These are phyloP conservation scores for Mimosa bimucronata DNA, from an alignment of 306 rosid species.

Conservation along the genomic window DNA sequence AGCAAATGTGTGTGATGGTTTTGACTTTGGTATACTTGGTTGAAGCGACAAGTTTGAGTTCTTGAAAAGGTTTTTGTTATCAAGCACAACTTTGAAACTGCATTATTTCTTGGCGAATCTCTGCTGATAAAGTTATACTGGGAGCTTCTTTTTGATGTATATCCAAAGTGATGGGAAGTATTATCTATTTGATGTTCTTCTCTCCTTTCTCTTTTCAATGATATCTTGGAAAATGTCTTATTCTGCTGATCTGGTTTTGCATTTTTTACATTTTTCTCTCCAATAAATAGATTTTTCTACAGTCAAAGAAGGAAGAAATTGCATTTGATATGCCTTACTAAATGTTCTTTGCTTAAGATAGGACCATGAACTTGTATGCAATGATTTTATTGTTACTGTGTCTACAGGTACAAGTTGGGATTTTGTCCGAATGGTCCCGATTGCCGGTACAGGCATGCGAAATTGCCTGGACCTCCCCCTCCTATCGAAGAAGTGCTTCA, in stretches of 20 bases:
- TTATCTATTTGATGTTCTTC: constrained; percentile 32
- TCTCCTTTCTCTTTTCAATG: constrained; percentile 20
- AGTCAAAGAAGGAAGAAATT: not conserved
- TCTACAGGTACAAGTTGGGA: constrained; percentile 94
- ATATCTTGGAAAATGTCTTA: constrained; percentile 12
- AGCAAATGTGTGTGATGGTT: constrained; percentile 24
- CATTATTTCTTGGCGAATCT: constrained; percentile 20
- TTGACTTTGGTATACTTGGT: constrained; percentile 23
- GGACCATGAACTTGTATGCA: no score
- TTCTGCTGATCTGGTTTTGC: constrained; percentile 19
- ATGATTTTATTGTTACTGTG: constrained; percentile 31
- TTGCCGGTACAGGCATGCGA: constrained; percentile 97
- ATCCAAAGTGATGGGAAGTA: constrained; percentile 29
- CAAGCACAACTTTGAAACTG: not conserved
- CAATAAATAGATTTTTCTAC: not conserved
- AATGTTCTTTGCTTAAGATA: constrained; percentile 20
- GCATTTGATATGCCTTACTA: constrained; percentile 11
- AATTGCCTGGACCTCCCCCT: constrained; percentile 95
- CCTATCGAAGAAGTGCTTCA: constrained; percentile 96
- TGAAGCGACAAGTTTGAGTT: not conserved
- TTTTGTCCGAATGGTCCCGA: constrained; percentile 99
- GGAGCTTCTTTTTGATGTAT: constrained; percentile 17
- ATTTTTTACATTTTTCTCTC: constrained; percentile 16
- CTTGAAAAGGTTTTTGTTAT: not conserved
- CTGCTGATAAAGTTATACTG: constrained; percentile 23